These are phyloP conservation scores for Aspergillus sergii DNA, from an alignment of 2,329 filamentous ascomycete species.

Conservation along the genomic window DNA sequence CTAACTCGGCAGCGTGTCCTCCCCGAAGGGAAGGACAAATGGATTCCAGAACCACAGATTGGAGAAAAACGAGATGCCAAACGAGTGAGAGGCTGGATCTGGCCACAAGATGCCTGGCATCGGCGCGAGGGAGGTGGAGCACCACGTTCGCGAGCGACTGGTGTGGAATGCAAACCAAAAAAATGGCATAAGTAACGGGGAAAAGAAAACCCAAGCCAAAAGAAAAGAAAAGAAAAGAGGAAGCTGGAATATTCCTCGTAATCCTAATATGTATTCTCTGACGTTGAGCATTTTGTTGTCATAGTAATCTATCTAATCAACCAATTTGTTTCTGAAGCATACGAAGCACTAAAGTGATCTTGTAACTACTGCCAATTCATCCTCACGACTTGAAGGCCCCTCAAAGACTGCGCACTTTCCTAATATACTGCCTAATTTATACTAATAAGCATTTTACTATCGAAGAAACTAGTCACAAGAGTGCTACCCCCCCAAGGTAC, in stretches of 20 bases:
- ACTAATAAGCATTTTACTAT: background rate
- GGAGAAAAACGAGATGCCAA: constrained; percentile 65
- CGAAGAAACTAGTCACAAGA: background rate
- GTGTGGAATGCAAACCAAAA: constrained; percentile 28
- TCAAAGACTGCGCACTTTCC: background rate
- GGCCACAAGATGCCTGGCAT: constrained; percentile 62
- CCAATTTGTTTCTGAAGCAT: background rate
- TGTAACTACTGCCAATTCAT: background rate
- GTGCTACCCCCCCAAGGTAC: constrained; percentile 30
- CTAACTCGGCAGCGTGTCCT: constrained; percentile 59
- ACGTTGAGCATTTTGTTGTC: background rate
- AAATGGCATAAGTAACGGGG: constrained; percentile 40
- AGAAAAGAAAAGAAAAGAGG: background rate
- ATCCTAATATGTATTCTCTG: constrained; percentile 4
- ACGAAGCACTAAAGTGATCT: background rate
- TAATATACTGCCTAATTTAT: background rate
- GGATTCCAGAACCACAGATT: constrained; percentile 64
- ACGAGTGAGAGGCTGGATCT: constrained; percentile 63
- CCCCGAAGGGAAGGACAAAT: constrained; percentile 57
- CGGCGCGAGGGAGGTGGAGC: constrained; percentile 54
- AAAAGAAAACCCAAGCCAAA: background rate
- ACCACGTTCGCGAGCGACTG: constrained; percentile 27
- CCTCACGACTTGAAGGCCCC: background rate
- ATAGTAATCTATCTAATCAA: constrained; percentile 5
- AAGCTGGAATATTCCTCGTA: background rate